phyloP scores from a whole-genome alignment of 345 rosid species.

The Geranium rotundifolium region DNA sequence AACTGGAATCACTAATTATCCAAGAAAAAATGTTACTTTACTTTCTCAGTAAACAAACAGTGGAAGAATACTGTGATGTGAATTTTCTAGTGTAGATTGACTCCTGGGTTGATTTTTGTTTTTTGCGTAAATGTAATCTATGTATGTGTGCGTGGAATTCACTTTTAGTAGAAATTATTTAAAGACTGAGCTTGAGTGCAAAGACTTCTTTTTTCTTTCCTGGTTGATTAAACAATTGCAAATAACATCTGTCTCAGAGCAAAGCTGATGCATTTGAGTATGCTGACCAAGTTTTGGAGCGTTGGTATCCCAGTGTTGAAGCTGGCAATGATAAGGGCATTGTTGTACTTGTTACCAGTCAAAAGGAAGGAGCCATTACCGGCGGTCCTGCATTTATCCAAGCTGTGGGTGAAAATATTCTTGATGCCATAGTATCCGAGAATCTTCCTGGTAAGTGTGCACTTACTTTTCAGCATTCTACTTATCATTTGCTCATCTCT shows the following conservation, averaged over 20 bases:
- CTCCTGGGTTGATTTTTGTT: too few relatives aligned
- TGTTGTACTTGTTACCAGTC: conserved; percentile 83
- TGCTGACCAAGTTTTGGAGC: conserved; percentile 91
- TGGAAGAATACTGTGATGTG: not conserved
- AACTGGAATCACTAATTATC: not conserved
- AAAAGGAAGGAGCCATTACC: conserved; percentile 91
- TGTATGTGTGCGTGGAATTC: not conserved
- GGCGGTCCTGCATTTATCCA: conserved; percentile 90
- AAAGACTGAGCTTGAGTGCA: not conserved
- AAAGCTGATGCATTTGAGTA: conserved; percentile 99
- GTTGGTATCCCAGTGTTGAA: conserved; percentile 86
- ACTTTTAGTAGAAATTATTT: not conserved
- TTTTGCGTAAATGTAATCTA: too few relatives aligned
- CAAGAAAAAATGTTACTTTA: not conserved
- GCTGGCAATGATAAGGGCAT: conserved; percentile 85
- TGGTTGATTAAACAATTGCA: not conserved
- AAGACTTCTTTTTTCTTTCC: not conserved
- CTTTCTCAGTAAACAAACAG: not conserved
- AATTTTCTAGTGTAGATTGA: too few relatives aligned
- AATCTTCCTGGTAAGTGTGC: conserved; percentile 73
- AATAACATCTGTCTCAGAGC: conserved; percentile 40
- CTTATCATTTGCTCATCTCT: too few relatives aligned
- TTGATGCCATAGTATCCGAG: conserved; percentile 83
- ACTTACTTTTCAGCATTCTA: not conserved
- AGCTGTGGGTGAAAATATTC: conserved; percentile 79